A percentile compares a stretch with the other conserved stretches of the same genome.
Conservation (phyloP, 257 asterid genomes). For the Solanum gracilifrons region DNA sequence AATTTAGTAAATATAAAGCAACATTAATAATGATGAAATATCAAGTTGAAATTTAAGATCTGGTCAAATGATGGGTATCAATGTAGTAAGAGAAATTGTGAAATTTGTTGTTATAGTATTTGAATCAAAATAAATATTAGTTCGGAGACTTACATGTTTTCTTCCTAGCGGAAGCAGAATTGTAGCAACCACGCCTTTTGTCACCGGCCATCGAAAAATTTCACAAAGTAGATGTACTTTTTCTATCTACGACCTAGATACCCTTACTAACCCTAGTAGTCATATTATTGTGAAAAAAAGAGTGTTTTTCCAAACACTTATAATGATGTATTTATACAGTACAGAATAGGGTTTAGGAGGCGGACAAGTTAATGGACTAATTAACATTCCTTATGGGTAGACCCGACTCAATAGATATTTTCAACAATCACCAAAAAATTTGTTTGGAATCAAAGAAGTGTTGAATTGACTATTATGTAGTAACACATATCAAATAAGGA, state of each 20-base stretch:
- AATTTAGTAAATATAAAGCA: not conserved
- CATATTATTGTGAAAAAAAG: not conserved
- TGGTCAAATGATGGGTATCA: not conserved
- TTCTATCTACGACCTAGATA: not conserved
- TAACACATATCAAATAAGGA: not conserved
- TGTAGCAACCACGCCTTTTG: not conserved
- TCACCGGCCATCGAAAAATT: not conserved
- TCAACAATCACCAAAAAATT: not conserved
- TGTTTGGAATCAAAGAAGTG: not conserved
- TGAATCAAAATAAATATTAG: not conserved
- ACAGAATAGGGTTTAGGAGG: not conserved
- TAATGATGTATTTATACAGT: not conserved
- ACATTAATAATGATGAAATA: not conserved
- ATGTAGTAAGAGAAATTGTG: not conserved
- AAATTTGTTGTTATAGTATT: not conserved
- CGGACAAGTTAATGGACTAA: not conserved
- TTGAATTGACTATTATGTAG: not conserved
- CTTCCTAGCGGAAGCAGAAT: not conserved
- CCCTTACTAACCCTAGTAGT: not conserved
- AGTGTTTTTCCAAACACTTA: not conserved
- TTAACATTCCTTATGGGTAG: not conserved
- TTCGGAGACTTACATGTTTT: not conserved
- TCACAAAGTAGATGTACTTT: not conserved
- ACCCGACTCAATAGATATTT: not conserved
- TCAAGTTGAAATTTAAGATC: not conserved